Conservation (phyloP, 768 basidiomycete species). For the Mycena rosella region DNA sequence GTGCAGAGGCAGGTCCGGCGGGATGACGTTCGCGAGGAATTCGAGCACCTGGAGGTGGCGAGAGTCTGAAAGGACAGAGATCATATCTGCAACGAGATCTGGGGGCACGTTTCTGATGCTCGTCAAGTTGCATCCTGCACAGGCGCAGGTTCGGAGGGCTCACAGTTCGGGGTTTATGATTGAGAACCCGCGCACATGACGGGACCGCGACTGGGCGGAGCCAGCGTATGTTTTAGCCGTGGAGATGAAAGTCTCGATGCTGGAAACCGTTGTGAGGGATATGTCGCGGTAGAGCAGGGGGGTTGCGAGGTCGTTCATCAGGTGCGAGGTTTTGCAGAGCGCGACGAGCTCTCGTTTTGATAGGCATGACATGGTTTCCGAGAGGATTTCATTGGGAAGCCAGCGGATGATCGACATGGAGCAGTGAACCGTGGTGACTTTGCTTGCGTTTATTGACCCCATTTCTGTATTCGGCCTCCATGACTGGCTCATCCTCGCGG, state of each 20-base stretch:
- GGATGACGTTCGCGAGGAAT: not conserved
- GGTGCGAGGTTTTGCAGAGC: conserved; percentile 1
- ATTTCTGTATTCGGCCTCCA: too few relatives aligned
- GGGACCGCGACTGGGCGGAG: too few relatives aligned
- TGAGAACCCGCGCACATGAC: not conserved
- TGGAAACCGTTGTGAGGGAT: not conserved
- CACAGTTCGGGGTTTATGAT: not conserved
- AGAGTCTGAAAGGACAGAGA: not conserved
- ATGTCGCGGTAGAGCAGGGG: not conserved
- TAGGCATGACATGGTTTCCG: not conserved
- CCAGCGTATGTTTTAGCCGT: too few relatives aligned
- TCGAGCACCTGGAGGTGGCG: not conserved
- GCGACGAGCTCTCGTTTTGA: not conserved
- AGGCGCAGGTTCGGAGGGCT: too few relatives aligned
- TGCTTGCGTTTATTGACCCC: too few relatives aligned
- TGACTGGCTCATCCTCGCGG: too few relatives aligned
- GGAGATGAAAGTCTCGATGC: not conserved
- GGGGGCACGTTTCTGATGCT: not conserved
- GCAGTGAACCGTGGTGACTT: too few relatives aligned
- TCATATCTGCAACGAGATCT: not conserved
- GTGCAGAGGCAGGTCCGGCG: not conserved
- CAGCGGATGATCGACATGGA: not conserved
- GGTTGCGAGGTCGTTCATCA: not conserved
- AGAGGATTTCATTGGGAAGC: conserved; percentile 1
- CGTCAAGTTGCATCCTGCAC: not conserved